Base-by-base conservation (phyloP, 129 eudicot species). In the Helichrysum umbraculigerum region DNA sequence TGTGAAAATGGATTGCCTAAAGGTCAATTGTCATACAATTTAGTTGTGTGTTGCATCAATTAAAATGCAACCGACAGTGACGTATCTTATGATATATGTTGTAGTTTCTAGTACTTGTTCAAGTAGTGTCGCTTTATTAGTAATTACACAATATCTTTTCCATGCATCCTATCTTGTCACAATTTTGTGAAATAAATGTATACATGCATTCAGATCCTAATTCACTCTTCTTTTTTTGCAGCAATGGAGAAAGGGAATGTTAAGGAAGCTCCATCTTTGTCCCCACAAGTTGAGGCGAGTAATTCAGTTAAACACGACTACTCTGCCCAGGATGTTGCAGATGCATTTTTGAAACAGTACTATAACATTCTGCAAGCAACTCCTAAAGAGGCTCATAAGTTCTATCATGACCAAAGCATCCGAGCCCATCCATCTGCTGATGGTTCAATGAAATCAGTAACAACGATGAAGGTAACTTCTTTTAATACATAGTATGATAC, bases 261-360 rank as follows among this genome's bases (percentile, higher is more conserved):
- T 20, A 73, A 71, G 72, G 84, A 75, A 54, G 66, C 78, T 14
- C 74, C 51, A 33, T 39, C 79, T 14, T 29, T 71, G 70, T 42
- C 81, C 19, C 28, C 79, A 34, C 59, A 76, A 66, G 22, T 57
- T 22, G 83, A 67, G 19, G 32, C 76, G 0, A 47, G 61, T 19
- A 7, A 62, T 14, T 51, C n/a, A 44, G 83, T 28, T 65, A 78
- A 10, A 35, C 37, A 68, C 7, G n/a, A 68, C 68, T 83, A 83
- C 50, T 42, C 85, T 56, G 87, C 84, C 0, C 59, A 42, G 28
- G 81, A 79, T 37, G 84, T 83, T 28, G 87, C 84, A 3, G 73
- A 70, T 30, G 81, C 81, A 2, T 83, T 83, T 63, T 73, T 75
- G 72, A 57, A 57, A 29, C 83, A 79, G 54, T 83, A 83, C 64